Conservation (phyloP, 768 basidiomycete species). For the Agrocybe chaxingu region DNA sequence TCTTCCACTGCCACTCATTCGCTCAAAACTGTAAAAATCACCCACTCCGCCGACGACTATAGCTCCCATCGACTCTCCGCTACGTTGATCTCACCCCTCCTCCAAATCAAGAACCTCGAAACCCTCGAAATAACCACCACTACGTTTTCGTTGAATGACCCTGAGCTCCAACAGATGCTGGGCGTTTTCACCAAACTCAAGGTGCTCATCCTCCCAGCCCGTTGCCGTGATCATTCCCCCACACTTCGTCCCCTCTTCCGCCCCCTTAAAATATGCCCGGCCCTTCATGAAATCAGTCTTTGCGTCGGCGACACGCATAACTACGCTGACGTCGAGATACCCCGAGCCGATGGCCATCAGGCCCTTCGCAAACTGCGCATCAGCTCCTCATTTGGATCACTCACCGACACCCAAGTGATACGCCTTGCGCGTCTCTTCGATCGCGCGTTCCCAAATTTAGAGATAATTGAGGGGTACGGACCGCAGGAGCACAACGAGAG, state of each 20-base stretch:
- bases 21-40: not conserved
- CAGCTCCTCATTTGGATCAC: not conserved
- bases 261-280: too few species aligned
- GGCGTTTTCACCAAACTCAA: not conserved
- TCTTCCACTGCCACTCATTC: not conserved
- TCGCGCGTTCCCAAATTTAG: not conserved
- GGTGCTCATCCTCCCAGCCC: not conserved
- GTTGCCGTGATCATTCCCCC: too few species aligned
- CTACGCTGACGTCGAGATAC: too few species aligned
- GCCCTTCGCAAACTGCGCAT: not conserved
- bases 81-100: not conserved
- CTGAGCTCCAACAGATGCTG: not conserved
- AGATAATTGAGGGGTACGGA: not conserved
- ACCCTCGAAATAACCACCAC: not conserved
- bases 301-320: too few species aligned
- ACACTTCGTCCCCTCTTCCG: too few species aligned
- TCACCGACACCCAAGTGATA: not conserved
- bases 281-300: too few species aligned
- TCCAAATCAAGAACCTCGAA: not conserved
- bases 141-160: not conserved
- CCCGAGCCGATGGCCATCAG: not conserved
- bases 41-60: too few species aligned
- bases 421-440: not conserved
- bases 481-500: too few species aligned
- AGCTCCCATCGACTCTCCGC: not conserved